Evolutionary conservation across 2,329 filamentous ascomycete genomes (phyloP).

Genomic region (Xylariaceae sp.): DNA sequence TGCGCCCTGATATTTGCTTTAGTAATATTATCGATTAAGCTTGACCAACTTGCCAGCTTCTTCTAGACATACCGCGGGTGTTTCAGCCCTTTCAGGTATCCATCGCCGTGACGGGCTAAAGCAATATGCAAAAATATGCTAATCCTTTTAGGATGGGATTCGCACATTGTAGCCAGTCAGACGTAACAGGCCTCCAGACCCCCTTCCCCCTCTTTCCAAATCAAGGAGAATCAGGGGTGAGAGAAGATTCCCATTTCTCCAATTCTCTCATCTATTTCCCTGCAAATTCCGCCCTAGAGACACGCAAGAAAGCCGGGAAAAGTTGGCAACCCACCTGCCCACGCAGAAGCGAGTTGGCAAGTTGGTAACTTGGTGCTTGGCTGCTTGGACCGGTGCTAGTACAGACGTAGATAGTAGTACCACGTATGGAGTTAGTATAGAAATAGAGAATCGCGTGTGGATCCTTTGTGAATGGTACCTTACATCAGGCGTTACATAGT

Average conservation of each 20-base stretch:
- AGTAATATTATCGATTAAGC: slow-evolving; percentile 17
- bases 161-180: neutral
- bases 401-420: too few relatives aligned
- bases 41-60: slow-evolving; percentile 11
- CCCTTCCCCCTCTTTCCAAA: neutral
- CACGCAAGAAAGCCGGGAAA: slow-evolving; percentile 8
- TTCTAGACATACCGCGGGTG: slow-evolving; percentile 21
- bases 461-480: slow-evolving; percentile 30
- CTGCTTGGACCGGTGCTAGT: slow-evolving; percentile 7
- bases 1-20: too few relatives aligned
- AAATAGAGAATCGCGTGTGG: slow-evolving; percentile 21
- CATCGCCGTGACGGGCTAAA: slow-evolving; percentile 22
- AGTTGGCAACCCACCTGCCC: slow-evolving; percentile 14
- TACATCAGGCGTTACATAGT: slow-evolving; percentile 28
- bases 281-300: slow-evolving; percentile 8
- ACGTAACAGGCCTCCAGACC: slow-evolving; percentile 16
- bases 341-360: neutral
- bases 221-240: neutral
- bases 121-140: slow-evolving; percentile 13
- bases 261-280: slow-evolving; percentile 4
- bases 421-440: too few relatives aligned
- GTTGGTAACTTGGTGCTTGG: neutral
- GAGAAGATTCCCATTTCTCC: slow-evolving; percentile 10
- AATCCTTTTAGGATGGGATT: neutral
- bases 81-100: slow-evolving; percentile 21